Base-by-base conservation (phyloP, 495 filamentous ascomycete species). In the Penicillium macrosclerotiorum region DNA sequence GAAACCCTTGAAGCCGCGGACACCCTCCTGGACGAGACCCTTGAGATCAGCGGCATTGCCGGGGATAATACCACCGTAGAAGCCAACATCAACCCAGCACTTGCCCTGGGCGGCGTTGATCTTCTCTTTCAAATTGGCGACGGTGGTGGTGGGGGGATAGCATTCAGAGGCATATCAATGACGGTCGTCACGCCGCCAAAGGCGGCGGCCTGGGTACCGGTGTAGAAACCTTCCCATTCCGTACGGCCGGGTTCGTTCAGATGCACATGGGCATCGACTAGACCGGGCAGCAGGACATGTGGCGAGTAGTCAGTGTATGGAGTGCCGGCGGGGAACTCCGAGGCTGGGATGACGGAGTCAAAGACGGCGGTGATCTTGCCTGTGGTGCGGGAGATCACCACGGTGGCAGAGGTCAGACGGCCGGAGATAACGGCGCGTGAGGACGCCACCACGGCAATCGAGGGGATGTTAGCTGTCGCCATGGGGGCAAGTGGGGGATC, bases 71-170 rank as follows among this genome's bases (percentile, higher is more conserved):
- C 93, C 93, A 30, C 93, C 93, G 59, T 98, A 98, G 72, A 98
- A 97, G 37, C 93, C 93, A 25, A 97, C 93, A 62, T 98, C 93
- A 14, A 97, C 89, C 93, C 93, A 98, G 71, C 93, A 97, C 68
- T 96, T 82, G 39, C 88, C 88, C 55, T 83, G 64, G 22, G 91
- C 92, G 38, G 93, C 93, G 26, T 79, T 75, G 19, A 95, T 71
- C 73, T 98, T 98, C 63, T 88, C 85, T 52, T 84, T 78, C 54
- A 98, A 76, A 11, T 84, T 86, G 16, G 77, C 72, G 5, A 97
- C 77, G 0, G 93, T 96, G 33, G 92, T 97, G 5, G 93, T 98
- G 1, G 93, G 2, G 93, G 93, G 47, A 98, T 94, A 44, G 93
- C 90, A 69, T 98, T 98, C 47, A 98, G 69, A 34, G 93, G 93